Evolutionary conservation across 768 basidiomycete genomes (phyloP).

Genomic region (Agaricus sinodeliciosus): DNA sequence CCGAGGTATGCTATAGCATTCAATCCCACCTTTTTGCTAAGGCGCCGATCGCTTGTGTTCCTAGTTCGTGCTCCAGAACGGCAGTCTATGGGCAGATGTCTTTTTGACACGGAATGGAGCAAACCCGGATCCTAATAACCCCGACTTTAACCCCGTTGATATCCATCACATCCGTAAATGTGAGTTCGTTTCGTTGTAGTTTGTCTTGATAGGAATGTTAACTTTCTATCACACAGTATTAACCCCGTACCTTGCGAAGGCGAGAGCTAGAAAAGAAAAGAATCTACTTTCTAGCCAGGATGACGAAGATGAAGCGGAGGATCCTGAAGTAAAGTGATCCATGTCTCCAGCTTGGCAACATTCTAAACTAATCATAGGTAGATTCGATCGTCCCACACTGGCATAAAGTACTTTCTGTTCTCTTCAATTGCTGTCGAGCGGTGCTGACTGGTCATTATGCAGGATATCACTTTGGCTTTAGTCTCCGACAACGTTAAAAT

Average conservation of each 20-base stretch:
- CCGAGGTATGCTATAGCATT: constrained; percentile 41
- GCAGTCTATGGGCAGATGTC: constrained; percentile 78
- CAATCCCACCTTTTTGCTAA: neutral
- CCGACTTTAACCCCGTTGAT: constrained; percentile 43
- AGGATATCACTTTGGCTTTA: constrained; percentile 87
- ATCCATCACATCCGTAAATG: constrained; percentile 74
- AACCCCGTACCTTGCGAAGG: constrained; percentile 74
- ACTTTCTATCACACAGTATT: constrained; percentile 45
- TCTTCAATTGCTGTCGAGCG: neutral
- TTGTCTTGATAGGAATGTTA: constrained; percentile 1
- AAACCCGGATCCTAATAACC: constrained; percentile 55
- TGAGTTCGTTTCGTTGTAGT: constrained; percentile 27
- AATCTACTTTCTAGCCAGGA: constrained; percentile 55
- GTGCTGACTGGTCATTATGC: constrained; percentile 7
- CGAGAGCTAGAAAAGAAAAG: constrained; percentile 75
- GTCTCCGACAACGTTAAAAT: constrained; percentile 63
- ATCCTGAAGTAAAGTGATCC: constrained; percentile 40
- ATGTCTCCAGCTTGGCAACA: neutral
- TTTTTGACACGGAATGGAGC: constrained; percentile 63
- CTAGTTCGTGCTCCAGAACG: constrained; percentile 74
- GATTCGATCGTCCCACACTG: constrained; percentile 79
- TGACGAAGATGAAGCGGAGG: constrained; percentile 32
- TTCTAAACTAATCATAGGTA: constrained; percentile 20
- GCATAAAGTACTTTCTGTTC: constrained; percentile 45
- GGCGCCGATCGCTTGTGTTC: neutral